Base-by-base conservation (phyloP, 805 yeast species). In the Ogataea chonburiensis region DNA sequence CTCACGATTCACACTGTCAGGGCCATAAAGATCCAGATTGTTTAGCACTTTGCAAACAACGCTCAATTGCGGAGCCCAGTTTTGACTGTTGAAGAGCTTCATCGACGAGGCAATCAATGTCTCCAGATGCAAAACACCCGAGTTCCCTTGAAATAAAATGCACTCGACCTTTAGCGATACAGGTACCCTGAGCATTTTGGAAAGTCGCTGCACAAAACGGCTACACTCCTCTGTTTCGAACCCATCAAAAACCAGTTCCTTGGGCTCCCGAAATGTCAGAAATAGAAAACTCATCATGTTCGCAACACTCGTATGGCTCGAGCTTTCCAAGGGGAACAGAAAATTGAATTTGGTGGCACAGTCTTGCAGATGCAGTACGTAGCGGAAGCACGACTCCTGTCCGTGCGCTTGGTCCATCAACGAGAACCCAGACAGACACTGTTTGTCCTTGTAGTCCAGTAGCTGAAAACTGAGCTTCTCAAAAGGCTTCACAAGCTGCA, bases 21-120 rank as follows among this genome's bases (percentile, higher is more conserved):
- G 36, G 7, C 40, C 48, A 10, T 28, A 24, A 9, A 48, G 17
- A 15, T 25, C 13, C 31, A 39, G 17, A 17, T 37, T 41, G 33
- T 48, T 48, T 15, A 48, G 36, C 13, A 48, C 31, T 17, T 45
- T 48, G 41, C 45, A 37, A 14, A 45, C 20, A n/a, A 45, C 31
- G 9, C 40, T 30, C 28, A 48, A 29, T 20, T 48, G 52, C 3
- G 49, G 33, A 13, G 52, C 40, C 52, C 52, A 48, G 26, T 37
- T 38, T 7, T 31, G 41, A 25, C 21, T 29, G 13, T 34, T 28
- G 22, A 48, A 48, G n/a, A 40, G 41, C 24, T 37, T 37, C 45
- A 48, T 48, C 10, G 47, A 35, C 7, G 52, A 43, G 3, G 43
- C 25, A 13, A 48, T 39, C 25, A 48, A 29, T 9, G 48, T 45